phyloP scores from a whole-genome alignment of 345 rosid species.

The Sapria himalayana region DNA sequence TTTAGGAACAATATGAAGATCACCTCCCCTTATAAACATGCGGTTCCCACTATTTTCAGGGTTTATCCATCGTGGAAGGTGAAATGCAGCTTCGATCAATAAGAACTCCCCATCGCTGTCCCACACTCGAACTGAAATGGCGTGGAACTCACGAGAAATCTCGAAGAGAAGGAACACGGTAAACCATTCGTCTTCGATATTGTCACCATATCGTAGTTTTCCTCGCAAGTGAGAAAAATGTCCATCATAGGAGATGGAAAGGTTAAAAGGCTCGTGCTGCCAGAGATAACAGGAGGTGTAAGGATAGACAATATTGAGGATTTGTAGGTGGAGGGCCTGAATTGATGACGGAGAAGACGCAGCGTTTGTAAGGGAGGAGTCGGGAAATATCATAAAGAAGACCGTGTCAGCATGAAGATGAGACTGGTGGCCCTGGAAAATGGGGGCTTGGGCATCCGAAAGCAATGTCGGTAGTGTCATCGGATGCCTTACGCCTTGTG shows the following conservation, averaged over 20 bases:
- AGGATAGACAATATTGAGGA: conserved; percentile 36
- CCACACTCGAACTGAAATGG: conserved; percentile 42
- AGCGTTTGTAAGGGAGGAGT: conserved; percentile 19
- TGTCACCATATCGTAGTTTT: conserved; percentile 68
- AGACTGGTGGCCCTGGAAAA: conserved; percentile 20
- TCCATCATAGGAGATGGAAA: no score
- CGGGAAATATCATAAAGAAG: conserved; percentile 48
- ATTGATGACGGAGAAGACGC: conserved; percentile 14
- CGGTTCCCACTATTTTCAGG: conserved; percentile 54
- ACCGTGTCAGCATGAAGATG: conserved; percentile 67
- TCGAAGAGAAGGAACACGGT: conserved; percentile 52
- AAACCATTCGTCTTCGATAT: conserved; percentile 88
- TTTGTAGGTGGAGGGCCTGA: conserved; percentile 50
- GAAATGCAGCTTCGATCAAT: conserved; percentile 73
- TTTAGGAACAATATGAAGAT: conserved; percentile 39
- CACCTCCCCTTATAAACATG: conserved; percentile 49
- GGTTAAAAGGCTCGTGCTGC: conserved; percentile 74
- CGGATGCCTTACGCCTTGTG: no score
- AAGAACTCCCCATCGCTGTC: conserved; percentile 84
- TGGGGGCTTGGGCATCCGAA: conserved; percentile 9
- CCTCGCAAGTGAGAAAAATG: conserved; percentile 54
- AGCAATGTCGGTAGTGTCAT: no score
- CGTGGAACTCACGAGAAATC: conserved; percentile 40
- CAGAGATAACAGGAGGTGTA: conserved; percentile 46
- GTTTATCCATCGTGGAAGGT: conserved; percentile 69